These are phyloP conservation scores for Lachnellula hyalina DNA, from an alignment of 2,329 filamentous ascomycete genomes.

Conservation along the genomic window DNA sequence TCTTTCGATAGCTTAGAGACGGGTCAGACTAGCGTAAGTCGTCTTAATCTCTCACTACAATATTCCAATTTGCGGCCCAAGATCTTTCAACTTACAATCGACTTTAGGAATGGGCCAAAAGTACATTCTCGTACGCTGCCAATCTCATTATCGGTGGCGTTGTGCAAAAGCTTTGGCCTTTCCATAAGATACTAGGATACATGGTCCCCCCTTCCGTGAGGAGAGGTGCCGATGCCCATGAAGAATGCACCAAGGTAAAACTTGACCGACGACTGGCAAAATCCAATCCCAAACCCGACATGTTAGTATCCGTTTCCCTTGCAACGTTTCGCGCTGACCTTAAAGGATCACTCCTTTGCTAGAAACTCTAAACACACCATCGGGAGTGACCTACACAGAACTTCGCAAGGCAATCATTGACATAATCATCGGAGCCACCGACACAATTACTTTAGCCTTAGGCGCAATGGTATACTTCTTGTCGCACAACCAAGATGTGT, in stretches of 20 bases:
- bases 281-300: conserved; percentile 32
- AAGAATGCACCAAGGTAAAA: conserved; percentile 17
- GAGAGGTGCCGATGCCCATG: conserved; percentile 13
- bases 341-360: conserved; percentile 23
- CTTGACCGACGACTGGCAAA: conserved; percentile 7
- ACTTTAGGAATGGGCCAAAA: conserved; percentile 23
- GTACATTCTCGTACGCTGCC: conserved; percentile 23
- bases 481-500: conserved; percentile 15
- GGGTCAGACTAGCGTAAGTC: conserved; percentile 5
- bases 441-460: conserved; percentile 37
- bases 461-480: conserved; percentile 26
- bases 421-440: conserved; percentile 31
- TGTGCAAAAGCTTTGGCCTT: no score
- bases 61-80: not conserved
- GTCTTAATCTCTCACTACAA: not conserved
- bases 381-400: conserved; percentile 9
- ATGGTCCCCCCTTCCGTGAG: not conserved
- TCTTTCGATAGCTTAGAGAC: conserved; percentile 37
- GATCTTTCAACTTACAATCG: no score
- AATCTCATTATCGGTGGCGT: no score
- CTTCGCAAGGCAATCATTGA: conserved; percentile 15
- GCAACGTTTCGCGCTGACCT: not conserved
- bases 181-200: not conserved
- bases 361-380: conserved; percentile 18
- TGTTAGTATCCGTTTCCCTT: conserved; percentile 12